Percentiles rank a stretch among this genome's conserved stretches.
Conservation (phyloP, 2,329 filamentous ascomycete species). For the Orbilia quercus region DNA sequence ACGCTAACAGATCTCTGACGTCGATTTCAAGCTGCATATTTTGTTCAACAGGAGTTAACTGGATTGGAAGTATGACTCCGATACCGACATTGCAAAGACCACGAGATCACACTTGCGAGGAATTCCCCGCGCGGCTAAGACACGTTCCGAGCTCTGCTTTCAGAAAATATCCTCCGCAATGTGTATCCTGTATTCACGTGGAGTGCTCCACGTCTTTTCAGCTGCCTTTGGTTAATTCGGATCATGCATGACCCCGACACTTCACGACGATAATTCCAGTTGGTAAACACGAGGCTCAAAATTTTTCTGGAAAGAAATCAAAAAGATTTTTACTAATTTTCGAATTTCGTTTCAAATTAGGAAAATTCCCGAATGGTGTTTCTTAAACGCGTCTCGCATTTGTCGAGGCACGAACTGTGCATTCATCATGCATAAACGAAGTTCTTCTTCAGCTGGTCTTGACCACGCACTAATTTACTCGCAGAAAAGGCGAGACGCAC, state of each 20-base stretch:
- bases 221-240: constrained; percentile 42
- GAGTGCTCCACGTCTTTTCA: constrained; percentile 44
- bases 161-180: constrained; percentile 8
- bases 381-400: constrained; percentile 46
- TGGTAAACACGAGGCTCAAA: constrained; percentile 16
- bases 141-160: constrained; percentile 30
- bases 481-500: constrained; percentile 53
- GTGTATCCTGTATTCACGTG: constrained; percentile 36
- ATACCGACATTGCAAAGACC: constrained; percentile 24
- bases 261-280: constrained; percentile 3
- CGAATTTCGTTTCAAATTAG: constrained; percentile 40
- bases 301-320: constrained; percentile 18
- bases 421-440: constrained; percentile 45
- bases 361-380: constrained; percentile 49
- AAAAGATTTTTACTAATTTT: constrained; percentile 20
- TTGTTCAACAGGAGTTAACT: background rate
- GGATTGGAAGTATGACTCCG: constrained; percentile 27
- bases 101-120: constrained; percentile 40
- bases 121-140: constrained; percentile 46
- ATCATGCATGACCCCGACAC: constrained; percentile 12
- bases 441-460: constrained; percentile 51
- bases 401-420: constrained; percentile 33
- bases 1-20: constrained; percentile 6
- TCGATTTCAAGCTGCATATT: constrained; percentile 1
- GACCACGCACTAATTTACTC: constrained; percentile 41